These are phyloP conservation scores for Beauveria bassiana DNA, from an alignment of 2,329 filamentous ascomycete species.

Conservation along the genomic window DNA sequence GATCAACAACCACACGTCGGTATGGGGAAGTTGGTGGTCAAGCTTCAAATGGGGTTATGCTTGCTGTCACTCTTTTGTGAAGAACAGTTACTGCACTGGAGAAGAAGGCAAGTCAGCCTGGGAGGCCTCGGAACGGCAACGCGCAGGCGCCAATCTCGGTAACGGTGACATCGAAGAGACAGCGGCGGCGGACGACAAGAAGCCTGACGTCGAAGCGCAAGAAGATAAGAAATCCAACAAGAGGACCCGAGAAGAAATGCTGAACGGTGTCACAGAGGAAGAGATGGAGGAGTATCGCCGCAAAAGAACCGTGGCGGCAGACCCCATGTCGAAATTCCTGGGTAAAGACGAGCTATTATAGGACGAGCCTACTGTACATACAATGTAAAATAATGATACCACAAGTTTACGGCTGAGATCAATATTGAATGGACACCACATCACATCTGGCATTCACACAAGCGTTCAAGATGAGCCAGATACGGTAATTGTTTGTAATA, in stretches of 20 bases:
- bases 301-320: constrained; percentile 64
- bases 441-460: neutral
- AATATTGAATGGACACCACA: neutral
- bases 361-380: constrained; percentile 16
- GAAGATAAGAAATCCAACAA: constrained; percentile 46
- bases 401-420: neutral
- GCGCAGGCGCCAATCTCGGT: constrained; percentile 36
- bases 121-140: constrained; percentile 62
- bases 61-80: constrained; percentile 87
- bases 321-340: constrained; percentile 80
- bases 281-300: constrained; percentile 81
- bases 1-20: constrained; percentile 82
- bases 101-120: constrained; percentile 78
- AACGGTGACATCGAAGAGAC: constrained; percentile 18
- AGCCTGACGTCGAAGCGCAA: constrained; percentile 20
- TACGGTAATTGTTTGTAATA: constrained; percentile 19
- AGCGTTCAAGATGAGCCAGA: neutral
- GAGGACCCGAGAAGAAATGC: constrained; percentile 70
- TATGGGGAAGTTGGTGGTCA: constrained; percentile 98
- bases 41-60: constrained; percentile 94
- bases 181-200: constrained; percentile 18
- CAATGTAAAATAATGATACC: constrained; percentile 14
- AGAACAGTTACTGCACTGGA: constrained; percentile 97
- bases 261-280: constrained; percentile 68
- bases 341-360: constrained; percentile 59